Percentiles rank a stretch among this genome's conserved stretches.
Conservation (phyloP, 192 early-diverging fungal genomes). For the Umbelopsis vinacea region DNA sequence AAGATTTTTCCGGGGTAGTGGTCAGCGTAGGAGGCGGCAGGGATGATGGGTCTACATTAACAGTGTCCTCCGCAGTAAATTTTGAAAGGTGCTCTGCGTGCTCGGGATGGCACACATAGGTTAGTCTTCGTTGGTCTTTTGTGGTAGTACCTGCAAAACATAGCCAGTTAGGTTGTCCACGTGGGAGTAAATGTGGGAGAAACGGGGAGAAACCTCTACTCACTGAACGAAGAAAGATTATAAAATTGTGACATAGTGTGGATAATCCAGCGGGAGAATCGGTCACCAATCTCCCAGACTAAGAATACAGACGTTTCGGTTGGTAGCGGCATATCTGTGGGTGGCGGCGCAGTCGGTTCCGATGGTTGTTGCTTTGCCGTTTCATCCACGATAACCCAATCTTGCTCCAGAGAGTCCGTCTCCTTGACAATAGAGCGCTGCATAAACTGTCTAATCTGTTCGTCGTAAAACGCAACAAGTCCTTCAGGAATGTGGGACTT, state of each 20-base stretch:
- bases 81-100: conserved; percentile 21
- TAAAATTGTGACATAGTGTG: conserved; percentile 54
- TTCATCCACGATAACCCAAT: conserved; percentile 27
- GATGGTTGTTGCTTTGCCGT: neutral
- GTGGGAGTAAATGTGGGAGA: neutral
- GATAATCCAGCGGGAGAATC: conserved; percentile 54
- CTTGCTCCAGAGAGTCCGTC: neutral
- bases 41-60: conserved; percentile 3
- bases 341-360: conserved; percentile 9
- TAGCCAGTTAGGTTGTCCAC: neutral
- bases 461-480: conserved; percentile 50
- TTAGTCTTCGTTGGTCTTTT: conserved; percentile 16
- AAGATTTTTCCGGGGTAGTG: conserved; percentile 13
- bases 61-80: neutral
- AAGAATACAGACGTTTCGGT: conserved; percentile 33
- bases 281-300: conserved; percentile 51
- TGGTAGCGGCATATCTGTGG: neutral
- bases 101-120: conserved; percentile 17
- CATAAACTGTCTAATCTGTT: conserved; percentile 49
- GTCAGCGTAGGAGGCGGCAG: neutral
- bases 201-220: conserved; percentile 24
- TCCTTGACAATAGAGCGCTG: conserved; percentile 26
- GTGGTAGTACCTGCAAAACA: conserved; percentile 12
- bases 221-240: conserved; percentile 53
- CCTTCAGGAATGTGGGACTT: conserved; percentile 55